Evolutionary conservation across 202 grass and related monocot species (phyloP), one percentile per base, ranked within the genome.

Genomic region (Sporobolus alterniflorus): DNA sequence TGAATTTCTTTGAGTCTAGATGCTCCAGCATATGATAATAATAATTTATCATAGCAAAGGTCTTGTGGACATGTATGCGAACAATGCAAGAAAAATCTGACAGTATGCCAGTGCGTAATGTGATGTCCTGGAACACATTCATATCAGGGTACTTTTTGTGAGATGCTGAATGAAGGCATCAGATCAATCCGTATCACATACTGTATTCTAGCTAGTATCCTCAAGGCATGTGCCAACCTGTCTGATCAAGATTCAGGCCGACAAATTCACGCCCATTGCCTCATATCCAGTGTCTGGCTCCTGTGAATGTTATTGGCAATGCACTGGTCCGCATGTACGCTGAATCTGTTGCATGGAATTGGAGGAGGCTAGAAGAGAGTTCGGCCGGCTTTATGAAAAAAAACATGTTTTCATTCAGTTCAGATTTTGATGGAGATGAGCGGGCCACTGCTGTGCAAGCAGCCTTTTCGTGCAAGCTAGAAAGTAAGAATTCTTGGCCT

Each of bases 21-120:
- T n/a, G n/a, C n/a, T n/a, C n/a, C n/a, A n/a, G n/a, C n/a, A n/a
- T n/a, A n/a, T n/a, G n/a, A n/a, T n/a, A n/a, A n/a, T n/a, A n/a
- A n/a, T n/a, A n/a, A n/a, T n/a, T n/a, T n/a, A n/a, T n/a, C n/a
- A n/a, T n/a, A n/a, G n/a, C n/a, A n/a, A n/a, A 84, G 86, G 86
- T 14, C 92, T 94, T 65, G 76, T 98, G 69, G 88, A 93, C 62
- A 89, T 98, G 92, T 98, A 98, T 15, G 65, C 88, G 33, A 98
- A 98, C 1, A 64, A 84, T 82, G 88, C 95, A 2, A 87, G 82
- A 33, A 83, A 86, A 56, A 89, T 93, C 50, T 94, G 17, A 91
- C 31, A 24, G 28, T 24, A 82, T 98, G 84, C 70, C 75, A 46
- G 82, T 74, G 39, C 84, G 69, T 67, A 89, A 87, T 76, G 88